These are phyloP conservation scores for Darksidea phi DNA, from an alignment of 495 filamentous ascomycete species.

Conservation along the genomic window DNA sequence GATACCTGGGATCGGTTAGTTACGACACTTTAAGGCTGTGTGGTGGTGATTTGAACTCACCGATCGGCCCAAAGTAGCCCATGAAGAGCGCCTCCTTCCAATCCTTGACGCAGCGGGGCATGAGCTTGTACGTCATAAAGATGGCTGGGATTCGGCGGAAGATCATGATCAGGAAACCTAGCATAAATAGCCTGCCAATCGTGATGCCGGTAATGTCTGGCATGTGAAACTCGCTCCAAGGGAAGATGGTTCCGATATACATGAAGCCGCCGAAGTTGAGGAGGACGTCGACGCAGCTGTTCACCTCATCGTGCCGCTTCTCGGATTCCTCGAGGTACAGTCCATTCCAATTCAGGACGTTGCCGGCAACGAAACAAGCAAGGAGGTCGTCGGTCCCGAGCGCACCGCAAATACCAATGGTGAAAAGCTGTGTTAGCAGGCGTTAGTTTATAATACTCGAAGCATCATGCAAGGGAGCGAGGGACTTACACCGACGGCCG, in stretches of 20 bases:
- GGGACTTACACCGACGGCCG: slow-evolving; percentile 20
- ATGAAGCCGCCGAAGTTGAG: slow-evolving; percentile 50
- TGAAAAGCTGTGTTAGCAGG: slow-evolving; percentile 10
- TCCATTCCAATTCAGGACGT: slow-evolving; percentile 22
- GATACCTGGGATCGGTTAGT: slow-evolving; percentile 11
- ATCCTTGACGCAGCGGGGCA: slow-evolving; percentile 15
- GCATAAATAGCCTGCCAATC: slow-evolving; percentile 13
- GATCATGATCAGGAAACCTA: slow-evolving; percentile 17
- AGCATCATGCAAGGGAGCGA: background rate
- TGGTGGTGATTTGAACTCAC: background rate
- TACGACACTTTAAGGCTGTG: background rate
- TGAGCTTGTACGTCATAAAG: slow-evolving; percentile 18
- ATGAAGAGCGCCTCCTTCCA: slow-evolving; percentile 30
- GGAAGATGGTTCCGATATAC: slow-evolving; percentile 48
- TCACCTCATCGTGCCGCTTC: slow-evolving; percentile 26
- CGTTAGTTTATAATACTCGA: background rate
- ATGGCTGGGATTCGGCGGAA: slow-evolving; percentile 28
- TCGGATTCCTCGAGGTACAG: slow-evolving; percentile 20
- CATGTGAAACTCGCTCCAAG: slow-evolving; percentile 26
- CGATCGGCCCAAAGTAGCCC: slow-evolving; percentile 27
- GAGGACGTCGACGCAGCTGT: slow-evolving; percentile 17
- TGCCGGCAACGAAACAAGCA: slow-evolving; percentile 27
- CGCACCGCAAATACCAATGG: slow-evolving; percentile 18
- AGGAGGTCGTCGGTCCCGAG: slow-evolving; percentile 27
- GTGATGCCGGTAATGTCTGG: slow-evolving; percentile 21